Percentiles rank a stretch among this genome's conserved stretches.
Evolutionary conservation across 2,329 filamentous ascomycete genomes (phyloP).

Genomic region (Amphichorda felina): DNA sequence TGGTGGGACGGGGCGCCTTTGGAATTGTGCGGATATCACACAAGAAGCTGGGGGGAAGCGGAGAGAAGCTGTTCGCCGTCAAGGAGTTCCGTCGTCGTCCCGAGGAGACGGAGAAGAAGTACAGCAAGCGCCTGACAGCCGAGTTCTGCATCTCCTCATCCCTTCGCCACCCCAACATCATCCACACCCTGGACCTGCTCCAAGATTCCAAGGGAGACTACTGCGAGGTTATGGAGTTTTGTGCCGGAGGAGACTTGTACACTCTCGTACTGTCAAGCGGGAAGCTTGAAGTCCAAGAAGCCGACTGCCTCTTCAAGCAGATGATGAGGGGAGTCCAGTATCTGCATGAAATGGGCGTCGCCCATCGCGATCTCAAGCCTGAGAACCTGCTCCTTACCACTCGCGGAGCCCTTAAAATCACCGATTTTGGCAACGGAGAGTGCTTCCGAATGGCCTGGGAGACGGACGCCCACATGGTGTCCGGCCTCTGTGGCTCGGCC

Average conservation of each 20-base stretch:
- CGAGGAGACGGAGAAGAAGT: constrained; percentile 92
- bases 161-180: constrained; percentile 92
- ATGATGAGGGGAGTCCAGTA: constrained; percentile 99
- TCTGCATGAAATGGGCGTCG: constrained; percentile 98
- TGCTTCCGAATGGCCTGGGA: constrained; percentile 99
- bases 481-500: constrained; percentile 88
- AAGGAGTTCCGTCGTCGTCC: constrained; percentile 95
- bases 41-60: constrained; percentile 75
- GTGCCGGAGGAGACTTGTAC: constrained; percentile 90
- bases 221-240: constrained; percentile 99
- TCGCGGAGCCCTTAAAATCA: constrained; percentile 89
- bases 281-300: constrained; percentile 84
- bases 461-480: constrained; percentile 95
- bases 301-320: constrained; percentile 98
- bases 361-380: constrained; percentile 91
- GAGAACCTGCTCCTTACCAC: constrained; percentile 93
- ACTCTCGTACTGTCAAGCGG: constrained; percentile 83
- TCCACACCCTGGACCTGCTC: constrained; percentile 89
- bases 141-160: constrained; percentile 99
- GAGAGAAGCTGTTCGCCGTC: constrained; percentile 89
- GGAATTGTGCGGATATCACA: constrained; percentile 96
- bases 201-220: constrained; percentile 96
- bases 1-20: constrained; percentile 91
- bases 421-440: constrained; percentile 96
- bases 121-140: constrained; percentile 91